Evolutionary conservation across 2,329 filamentous ascomycete species (phyloP), one percentile per base, ranked within the genome.

Genomic region (Biscogniauxia sp.): DNA sequence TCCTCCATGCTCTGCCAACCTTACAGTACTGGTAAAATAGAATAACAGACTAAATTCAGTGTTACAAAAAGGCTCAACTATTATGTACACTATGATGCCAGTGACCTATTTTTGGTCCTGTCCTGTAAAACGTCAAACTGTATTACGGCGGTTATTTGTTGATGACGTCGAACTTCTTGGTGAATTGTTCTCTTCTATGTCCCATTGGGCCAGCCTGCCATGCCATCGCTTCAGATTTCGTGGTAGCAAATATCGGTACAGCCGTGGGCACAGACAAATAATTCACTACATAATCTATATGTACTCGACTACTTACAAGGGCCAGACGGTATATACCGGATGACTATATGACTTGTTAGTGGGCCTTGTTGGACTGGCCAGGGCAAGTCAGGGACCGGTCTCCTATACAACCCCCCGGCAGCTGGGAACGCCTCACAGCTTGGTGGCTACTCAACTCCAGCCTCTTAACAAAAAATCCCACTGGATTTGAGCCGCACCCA

Each of bases 101-200:
- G 37, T n/a, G 37, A n/a, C 37, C 13, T 45, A 15, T 17, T n/a
- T 45, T 45, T 45, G 37, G 2, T n/a, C 28, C 28, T 23, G 23
- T 23, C 23, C 28, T 23, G 23, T 23, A 2, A 23, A 23, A 23
- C 17, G 15, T 45, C 37, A 41, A 25, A 45, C 37, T 50, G 52
- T 23, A 50, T 19, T 52, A 20, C 15, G 55, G 55, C 20, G 55
- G 6, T 26, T 13, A 41, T 57, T 49, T 49, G 50, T 51, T 51
- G 15, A 61, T 71, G 69, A 71, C 66, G 69, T 70, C 60, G 55
- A 63, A 64, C 54, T 5, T n/a, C 2, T n/a, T n/a, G 56, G 60
- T 56, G 56, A 25, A 49, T 1, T 53, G 37, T 37, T 51, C 17
- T 23, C 19, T 19, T 17, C 11, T 15, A 51, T 15, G 19, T 51